Evolutionary conservation across 805 yeast species (phyloP).

Genomic region (Kodamaea leandrae): DNA sequence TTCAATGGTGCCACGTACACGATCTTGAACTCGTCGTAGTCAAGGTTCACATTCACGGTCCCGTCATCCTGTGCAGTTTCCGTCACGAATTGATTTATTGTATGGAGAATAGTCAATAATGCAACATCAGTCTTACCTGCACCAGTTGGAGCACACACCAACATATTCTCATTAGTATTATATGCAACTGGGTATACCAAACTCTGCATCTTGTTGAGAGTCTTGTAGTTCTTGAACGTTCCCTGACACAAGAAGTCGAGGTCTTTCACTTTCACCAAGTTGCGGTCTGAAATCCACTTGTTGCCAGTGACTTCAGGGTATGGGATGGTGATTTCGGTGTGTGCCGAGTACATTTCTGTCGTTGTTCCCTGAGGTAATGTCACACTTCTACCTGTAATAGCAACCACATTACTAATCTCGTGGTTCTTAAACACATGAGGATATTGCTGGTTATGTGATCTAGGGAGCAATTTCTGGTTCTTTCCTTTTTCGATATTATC

Average conservation of each 20-base stretch:
- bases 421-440: slow-evolving; percentile 84
- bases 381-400: slow-evolving; percentile 76
- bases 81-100: slow-evolving; percentile 68
- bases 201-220: slow-evolving; percentile 85
- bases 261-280: slow-evolving; percentile 55
- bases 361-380: slow-evolving; percentile 80
- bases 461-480: slow-evolving; percentile 48
- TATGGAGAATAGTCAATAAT: slow-evolving; percentile 70
- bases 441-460: slow-evolving; percentile 49
- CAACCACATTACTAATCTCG: slow-evolving; percentile 34
- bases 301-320: slow-evolving; percentile 52
- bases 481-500: slow-evolving; percentile 50
- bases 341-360: slow-evolving; percentile 53
- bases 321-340: slow-evolving; percentile 86
- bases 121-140: slow-evolving; percentile 98
- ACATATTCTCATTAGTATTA: slow-evolving; percentile 89
- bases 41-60: slow-evolving; percentile 57
- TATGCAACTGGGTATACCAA: slow-evolving; percentile 90
- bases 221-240: slow-evolving; percentile 75
- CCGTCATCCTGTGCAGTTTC: slow-evolving; percentile 45
- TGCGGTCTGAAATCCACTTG: slow-evolving; percentile 40
- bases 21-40: slow-evolving; percentile 82
- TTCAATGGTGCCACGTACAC: slow-evolving; percentile 92
- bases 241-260: slow-evolving; percentile 79
- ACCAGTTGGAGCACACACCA: slow-evolving; percentile 97